These are phyloP conservation scores for Chalciporus chontae DNA, from an alignment of 768 basidiomycete species.

Conservation along the genomic window DNA sequence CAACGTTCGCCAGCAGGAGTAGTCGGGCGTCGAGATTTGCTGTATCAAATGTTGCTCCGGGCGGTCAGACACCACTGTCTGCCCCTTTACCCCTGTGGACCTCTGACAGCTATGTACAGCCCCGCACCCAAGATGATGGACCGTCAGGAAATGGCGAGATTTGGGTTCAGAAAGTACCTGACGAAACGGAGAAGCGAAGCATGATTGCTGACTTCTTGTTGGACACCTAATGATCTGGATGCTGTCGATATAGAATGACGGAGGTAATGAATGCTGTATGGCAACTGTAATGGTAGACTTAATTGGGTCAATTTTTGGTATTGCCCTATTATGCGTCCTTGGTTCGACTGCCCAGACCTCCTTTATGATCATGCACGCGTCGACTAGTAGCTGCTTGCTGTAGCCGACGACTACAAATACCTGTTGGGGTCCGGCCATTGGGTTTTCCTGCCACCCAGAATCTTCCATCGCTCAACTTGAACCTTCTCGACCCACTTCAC, in stretches of 20 bases:
- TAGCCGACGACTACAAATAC: conserved; percentile 35
- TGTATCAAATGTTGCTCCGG: background rate
- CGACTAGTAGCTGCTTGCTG: background rate
- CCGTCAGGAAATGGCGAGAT: conserved; percentile 24
- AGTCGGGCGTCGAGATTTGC: conserved; percentile 36
- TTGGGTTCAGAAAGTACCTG: conserved; percentile 31
- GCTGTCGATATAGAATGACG: background rate
- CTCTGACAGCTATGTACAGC: conserved; percentile 1
- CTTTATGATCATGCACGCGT: conserved; percentile 1
- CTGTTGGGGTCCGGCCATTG: background rate
- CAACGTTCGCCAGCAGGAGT: conserved; percentile 55
- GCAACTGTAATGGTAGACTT: background rate
- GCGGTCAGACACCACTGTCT: conserved; percentile 12
- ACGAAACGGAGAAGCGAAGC: conserved; percentile 35
- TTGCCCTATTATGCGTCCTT: background rate
- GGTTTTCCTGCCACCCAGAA: background rate
- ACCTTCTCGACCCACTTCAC: background rate
- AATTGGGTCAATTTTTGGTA: background rate
- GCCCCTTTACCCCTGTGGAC: conserved; percentile 34
- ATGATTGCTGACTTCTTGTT: conserved; percentile 39
- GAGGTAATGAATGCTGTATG: background rate
- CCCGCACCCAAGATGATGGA: conserved; percentile 3
- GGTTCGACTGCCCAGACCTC: conserved; percentile 1
- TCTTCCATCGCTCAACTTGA: conserved; percentile 1
- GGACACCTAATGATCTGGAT: conserved; percentile 14